Conservation (phyloP, 495 filamentous ascomycete species). For the Bacidia gigantensis region DNA sequence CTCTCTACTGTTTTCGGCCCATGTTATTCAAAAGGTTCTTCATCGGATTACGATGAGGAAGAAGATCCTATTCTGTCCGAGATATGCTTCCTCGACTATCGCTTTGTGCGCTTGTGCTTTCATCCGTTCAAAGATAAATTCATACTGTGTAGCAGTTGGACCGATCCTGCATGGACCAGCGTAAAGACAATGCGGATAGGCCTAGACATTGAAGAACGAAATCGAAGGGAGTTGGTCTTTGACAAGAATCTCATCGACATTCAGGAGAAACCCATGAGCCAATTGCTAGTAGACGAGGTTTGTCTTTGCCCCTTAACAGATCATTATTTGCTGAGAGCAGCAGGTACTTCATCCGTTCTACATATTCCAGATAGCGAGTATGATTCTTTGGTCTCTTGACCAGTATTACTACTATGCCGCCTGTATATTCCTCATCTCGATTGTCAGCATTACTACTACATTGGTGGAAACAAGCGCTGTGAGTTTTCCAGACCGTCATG, state of each 20-base stretch:
- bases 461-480: conserved; percentile 81
- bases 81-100: conserved; percentile 71
- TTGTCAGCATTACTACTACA: conserved; percentile 79
- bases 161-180: conserved; percentile 77
- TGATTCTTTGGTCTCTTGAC: conserved; percentile 89
- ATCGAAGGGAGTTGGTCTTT: conserved; percentile 71
- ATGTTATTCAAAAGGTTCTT: conserved; percentile 36
- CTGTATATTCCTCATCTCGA: conserved; percentile 91
- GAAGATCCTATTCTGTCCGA: conserved; percentile 62
- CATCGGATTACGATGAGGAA: conserved; percentile 58
- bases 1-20: conserved; percentile 79
- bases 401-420: conserved; percentile 95
- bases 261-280: conserved; percentile 65
- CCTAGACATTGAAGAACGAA: conserved; percentile 83
- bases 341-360: conserved; percentile 96
- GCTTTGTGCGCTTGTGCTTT: conserved; percentile 85
- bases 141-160: conserved; percentile 74
- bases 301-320: conserved; percentile 16
- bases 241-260: conserved; percentile 83
- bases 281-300: conserved; percentile 84
- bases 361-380: conserved; percentile 90
- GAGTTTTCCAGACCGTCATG: conserved; percentile 11
- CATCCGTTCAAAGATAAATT: conserved; percentile 84
- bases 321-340: no score
- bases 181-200: conserved; percentile 62